These are phyloP conservation scores for Flaveria trinervia DNA, from an alignment of 129 eudicot species.

Conservation along the genomic window DNA sequence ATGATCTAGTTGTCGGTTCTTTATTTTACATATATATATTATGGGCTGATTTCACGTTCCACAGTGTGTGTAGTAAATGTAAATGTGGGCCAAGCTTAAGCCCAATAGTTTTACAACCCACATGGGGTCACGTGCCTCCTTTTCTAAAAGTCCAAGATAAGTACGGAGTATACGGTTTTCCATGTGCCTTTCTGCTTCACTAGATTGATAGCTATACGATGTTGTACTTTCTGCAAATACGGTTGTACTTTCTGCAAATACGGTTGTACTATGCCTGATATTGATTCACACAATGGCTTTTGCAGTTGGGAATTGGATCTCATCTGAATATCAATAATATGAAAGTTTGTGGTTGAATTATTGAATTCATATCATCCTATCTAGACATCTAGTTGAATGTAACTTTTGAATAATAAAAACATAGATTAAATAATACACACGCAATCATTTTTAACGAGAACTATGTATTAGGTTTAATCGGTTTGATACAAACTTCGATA, in stretches of 20 bases:
- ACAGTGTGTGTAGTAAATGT: not conserved
- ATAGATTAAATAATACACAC: no score
- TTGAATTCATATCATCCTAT: not conserved
- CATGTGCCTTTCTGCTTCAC: conserved; percentile 23
- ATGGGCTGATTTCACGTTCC: conserved; percentile 18
- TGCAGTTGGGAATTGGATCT: conserved; percentile 20
- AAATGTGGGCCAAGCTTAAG: conserved; percentile 31
- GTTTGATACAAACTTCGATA: no score
- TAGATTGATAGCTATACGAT: not conserved
- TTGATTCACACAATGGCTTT: conserved; percentile 19
- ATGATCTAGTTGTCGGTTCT: conserved; percentile 11
- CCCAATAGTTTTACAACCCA: conserved; percentile 32
- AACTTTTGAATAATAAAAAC: not conserved
- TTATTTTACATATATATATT: not conserved
- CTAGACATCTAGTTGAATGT: not conserved
- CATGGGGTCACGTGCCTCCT: conserved; percentile 31
- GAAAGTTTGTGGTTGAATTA: conserved; percentile 7
- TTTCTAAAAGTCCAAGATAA: conserved; percentile 32
- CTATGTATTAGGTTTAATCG: no score
- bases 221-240: conserved; percentile 20
- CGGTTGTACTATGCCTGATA: conserved; percentile 14
- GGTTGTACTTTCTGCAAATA: conserved; percentile 18
- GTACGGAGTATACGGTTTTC: conserved; percentile 34
- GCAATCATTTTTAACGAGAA: no score
- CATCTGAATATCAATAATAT: not conserved